Evolutionary conservation across 768 basidiomycete genomes (phyloP).

Genomic region (Trametes cubensis): DNA sequence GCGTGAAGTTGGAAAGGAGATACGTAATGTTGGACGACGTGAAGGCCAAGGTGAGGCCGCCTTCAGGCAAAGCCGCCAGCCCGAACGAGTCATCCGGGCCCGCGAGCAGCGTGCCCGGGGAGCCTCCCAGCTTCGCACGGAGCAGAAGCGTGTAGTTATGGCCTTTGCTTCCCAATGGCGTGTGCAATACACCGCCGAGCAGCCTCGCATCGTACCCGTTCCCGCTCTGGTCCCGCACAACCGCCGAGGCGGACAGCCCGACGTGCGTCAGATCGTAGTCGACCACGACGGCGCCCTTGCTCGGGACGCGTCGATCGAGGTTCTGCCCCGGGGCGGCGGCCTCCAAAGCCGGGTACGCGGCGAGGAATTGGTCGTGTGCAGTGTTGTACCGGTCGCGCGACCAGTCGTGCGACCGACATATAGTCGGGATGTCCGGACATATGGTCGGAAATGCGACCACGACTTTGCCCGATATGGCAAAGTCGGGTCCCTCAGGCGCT

Average conservation of each 20-base stretch:
- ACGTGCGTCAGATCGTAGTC: conserved; percentile 20
- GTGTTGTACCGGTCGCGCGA: no score
- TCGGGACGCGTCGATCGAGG: conserved; percentile 28
- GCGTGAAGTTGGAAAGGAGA: conserved; percentile 23
- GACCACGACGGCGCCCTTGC: conserved; percentile 23
- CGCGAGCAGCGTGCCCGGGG: conserved; percentile 22
- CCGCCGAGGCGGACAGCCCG: neutral
- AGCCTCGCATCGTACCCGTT: conserved; percentile 28
- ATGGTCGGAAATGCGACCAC: no score
- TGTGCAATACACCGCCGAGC: conserved; percentile 20
- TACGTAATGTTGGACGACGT: conserved; percentile 31
- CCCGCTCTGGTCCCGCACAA: conserved; percentile 26
- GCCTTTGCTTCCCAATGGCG: conserved; percentile 31
- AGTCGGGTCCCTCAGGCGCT: no score
- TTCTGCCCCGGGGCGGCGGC: conserved; percentile 30
- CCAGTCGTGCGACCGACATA: no score
- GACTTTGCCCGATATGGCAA: no score
- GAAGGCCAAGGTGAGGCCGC: conserved; percentile 27
- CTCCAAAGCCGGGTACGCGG: conserved; percentile 25
- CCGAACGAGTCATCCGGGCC: conserved; percentile 28
- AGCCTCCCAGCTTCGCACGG: conserved; percentile 5
- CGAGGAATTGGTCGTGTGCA: conserved; percentile 29
- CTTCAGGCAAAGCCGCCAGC: conserved; percentile 4
- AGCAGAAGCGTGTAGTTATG: conserved; percentile 31
- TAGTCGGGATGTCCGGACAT: no score